These are phyloP conservation scores for Mortierella sp. DNA, from an alignment of 371 early-diverging fungal genomes.

Conservation along the genomic window DNA sequence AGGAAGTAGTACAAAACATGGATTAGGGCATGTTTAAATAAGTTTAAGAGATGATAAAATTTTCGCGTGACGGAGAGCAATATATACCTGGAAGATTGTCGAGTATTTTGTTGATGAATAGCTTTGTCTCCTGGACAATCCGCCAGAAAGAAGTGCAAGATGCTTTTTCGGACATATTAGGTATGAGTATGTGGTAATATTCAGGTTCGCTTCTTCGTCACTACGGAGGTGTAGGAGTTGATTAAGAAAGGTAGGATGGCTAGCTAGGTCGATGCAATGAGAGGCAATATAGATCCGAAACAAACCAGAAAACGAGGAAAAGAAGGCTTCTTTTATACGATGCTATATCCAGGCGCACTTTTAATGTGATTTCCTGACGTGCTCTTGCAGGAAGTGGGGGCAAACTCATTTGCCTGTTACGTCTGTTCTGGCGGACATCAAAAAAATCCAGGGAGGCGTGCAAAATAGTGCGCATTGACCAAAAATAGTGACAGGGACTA, in stretches of 20 bases:
- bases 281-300: not conserved
- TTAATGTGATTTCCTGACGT: too few relatives aligned
- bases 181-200: not conserved
- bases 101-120: constrained; percentile 10
- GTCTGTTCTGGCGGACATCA: constrained; percentile 8
- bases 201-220: not conserved
- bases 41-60: too few relatives aligned
- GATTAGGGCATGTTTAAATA: not conserved
- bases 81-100: constrained; percentile 19
- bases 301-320: not conserved
- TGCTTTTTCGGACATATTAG: constrained; percentile 18
- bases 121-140: constrained; percentile 21
- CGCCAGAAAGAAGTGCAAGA: constrained; percentile 14
- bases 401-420: not conserved
- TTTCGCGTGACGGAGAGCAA: not conserved
- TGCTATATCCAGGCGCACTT: not conserved
- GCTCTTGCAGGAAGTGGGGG: too few relatives aligned
- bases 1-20: not conserved
- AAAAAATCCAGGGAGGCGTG: constrained; percentile 5
- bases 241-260: not conserved
- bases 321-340: not conserved
- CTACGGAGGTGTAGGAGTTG: not conserved
- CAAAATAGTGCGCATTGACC: constrained; percentile 3
- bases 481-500: constrained; percentile 3
- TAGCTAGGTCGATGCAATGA: not conserved